phyloP scores from a whole-genome alignment of 768 basidiomycete species.

The Suillus weaverae region DNA sequence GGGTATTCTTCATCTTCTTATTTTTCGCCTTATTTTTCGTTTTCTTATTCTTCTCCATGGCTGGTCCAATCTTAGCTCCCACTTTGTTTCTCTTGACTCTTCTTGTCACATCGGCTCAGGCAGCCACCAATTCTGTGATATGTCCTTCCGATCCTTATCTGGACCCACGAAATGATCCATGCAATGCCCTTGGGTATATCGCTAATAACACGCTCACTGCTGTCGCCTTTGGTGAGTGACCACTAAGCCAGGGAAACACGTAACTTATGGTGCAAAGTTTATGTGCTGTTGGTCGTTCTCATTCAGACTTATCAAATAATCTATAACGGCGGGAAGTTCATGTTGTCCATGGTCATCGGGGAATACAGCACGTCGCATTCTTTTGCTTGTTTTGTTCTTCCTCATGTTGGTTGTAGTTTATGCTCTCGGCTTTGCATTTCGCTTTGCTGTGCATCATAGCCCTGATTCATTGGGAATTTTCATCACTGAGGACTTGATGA shows the following conservation, averaged over 20 bases:
- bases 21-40: background rate
- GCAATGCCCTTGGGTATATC: conserved; percentile 58
- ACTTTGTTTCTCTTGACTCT: conserved; percentile 4
- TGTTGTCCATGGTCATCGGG: conserved; percentile 63
- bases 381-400: background rate
- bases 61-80: background rate
- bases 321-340: conserved; percentile 53
- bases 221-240: conserved; percentile 45
- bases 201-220: conserved; percentile 51
- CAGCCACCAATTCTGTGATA: conserved; percentile 2
- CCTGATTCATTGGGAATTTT: conserved; percentile 55
- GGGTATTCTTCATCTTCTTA: background rate
- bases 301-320: conserved; percentile 43
- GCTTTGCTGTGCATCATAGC: conserved; percentile 53
- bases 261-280: conserved; percentile 20
- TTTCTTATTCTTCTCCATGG: background rate
- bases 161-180: conserved; percentile 52
- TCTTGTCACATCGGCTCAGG: conserved; percentile 1
- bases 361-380: conserved; percentile 43
- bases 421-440: conserved; percentile 52
- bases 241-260: background rate
- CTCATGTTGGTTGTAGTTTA: conserved; percentile 43
- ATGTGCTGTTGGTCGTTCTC: conserved; percentile 45
- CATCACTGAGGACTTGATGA: conserved; percentile 57
- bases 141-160: conserved; percentile 41